Evolutionary conservation across 441 rosid species (phyloP).

Genomic region (Adansonia grandidieri): DNA sequence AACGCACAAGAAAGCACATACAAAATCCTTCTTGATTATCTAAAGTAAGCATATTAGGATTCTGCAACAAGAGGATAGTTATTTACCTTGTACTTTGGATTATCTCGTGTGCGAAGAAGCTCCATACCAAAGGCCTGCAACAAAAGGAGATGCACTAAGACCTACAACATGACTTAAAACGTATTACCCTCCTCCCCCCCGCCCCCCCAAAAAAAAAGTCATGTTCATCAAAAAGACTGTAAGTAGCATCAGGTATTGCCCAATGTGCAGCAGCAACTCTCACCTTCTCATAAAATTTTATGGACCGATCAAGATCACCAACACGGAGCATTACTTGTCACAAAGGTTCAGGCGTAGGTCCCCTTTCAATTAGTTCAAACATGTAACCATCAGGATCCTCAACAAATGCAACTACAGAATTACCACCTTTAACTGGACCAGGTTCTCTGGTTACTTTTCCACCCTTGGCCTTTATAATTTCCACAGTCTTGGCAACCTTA

Average conservation of each 20-base stretch:
- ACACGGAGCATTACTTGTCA: constrained; percentile 63
- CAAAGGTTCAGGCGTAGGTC: constrained; percentile 54
- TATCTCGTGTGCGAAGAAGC: constrained; percentile 53
- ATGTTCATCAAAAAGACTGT: background rate
- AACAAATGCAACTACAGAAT: constrained; percentile 41
- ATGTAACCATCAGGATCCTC: constrained; percentile 57
- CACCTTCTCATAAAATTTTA: constrained; percentile 56
- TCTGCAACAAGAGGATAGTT: background rate
- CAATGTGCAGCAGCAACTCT: constrained; percentile 17
- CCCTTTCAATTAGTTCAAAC: constrained; percentile 54
- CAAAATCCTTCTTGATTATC: no score
- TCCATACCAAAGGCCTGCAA: constrained; percentile 60
- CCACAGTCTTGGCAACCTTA: constrained; percentile 57
- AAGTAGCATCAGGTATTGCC: constrained; percentile 8
- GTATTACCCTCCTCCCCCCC: background rate
- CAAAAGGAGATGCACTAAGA: constrained; percentile 9
- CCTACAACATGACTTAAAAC: background rate
- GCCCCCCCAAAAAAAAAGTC: background rate
- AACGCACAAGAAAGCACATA: background rate
- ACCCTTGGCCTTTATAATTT: constrained; percentile 67
- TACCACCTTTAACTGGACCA: constrained; percentile 57
- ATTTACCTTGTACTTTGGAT: constrained; percentile 51
- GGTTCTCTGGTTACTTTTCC: constrained; percentile 54
- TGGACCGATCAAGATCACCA: constrained; percentile 55
- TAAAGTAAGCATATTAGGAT: background rate